Evolutionary conservation across 1,284 basidiomycete genomes (phyloP), one percentile per base, ranked within the genome.

Genomic region (Grifola frondosa): DNA sequence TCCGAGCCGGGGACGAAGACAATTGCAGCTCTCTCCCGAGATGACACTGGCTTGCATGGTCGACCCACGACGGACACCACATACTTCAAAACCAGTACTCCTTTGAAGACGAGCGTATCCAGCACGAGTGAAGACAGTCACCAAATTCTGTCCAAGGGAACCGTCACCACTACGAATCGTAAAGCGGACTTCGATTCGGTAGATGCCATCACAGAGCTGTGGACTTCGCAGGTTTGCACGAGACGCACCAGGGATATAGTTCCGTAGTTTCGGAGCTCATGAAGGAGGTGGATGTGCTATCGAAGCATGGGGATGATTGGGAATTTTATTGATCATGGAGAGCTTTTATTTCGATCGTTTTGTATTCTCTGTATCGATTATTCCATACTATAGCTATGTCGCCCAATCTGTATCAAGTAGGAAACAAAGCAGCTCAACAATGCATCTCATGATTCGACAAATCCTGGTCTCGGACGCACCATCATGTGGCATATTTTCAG

Each of bases 211-310:
- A n/a, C n/a, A n/a, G n/a, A n/a, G n/a, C n/a, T n/a, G n/a, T n/a
- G n/a, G n/a, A n/a, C n/a, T n/a, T n/a, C n/a, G 33, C 19, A 29
- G 34, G 15, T 20, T 24, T 15, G 30, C 35, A 22, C 30, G 29
- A 6, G 8, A 4, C 28, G 24, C 8, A 46, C 21, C 46, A 31
- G 11, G 50, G 44, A 5, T 43, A 50, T 26, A 46, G 48, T 30
- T 49, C 46, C 3, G 36, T 53, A 13, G 15, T 53, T 21, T 35
- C 44, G 39, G 46, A 41, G 11, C 17, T 53, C 24, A 20, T 53
- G 2, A 26, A 42, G 4, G 44, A 49, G 16, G 41, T 53, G 26
- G 43, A 50, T n/a, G 29, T 33, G 44, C 46, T 22, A 40, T 50
- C 2, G 39, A 40, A 29, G 49, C 48, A 37, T 53, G 49, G 49